These are phyloP conservation scores for Metschnikowia rubicola DNA, from an alignment of 805 yeast genomes.

Conservation along the genomic window DNA sequence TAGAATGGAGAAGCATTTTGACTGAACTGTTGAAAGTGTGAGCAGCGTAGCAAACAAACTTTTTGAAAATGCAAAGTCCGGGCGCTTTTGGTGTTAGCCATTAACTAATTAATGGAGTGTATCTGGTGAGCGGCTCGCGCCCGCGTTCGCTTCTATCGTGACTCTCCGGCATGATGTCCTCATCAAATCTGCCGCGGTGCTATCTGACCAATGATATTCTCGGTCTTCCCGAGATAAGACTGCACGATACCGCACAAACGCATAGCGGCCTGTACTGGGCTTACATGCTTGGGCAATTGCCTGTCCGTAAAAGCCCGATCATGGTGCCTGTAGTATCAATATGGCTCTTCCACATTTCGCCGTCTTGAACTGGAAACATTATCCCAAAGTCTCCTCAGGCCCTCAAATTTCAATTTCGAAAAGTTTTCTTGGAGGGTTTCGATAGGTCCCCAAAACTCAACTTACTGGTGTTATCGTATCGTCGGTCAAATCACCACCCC, in stretches of 20 bases:
- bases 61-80: not conserved
- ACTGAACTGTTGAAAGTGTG: no score
- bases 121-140: not conserved
- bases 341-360: not conserved
- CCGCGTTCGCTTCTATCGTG: not conserved
- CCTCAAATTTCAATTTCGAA: no score
- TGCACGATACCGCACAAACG: not conserved
- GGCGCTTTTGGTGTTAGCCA: not conserved
- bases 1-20: no score
- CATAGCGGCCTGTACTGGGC: not conserved
- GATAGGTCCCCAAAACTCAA: no score
- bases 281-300: not conserved
- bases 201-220: conserved; percentile 5
- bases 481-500: no score
- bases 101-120: not conserved
- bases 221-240: conserved; percentile 2
- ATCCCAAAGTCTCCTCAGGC: no score
- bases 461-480: no score
- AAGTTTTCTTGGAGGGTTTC: no score
- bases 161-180: not conserved
- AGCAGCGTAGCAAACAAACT: no score
- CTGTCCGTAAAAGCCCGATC: not conserved
- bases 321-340: not conserved
- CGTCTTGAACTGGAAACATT: no score
- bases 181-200: not conserved